A percentile compares a stretch with the other conserved stretches of the same genome.
Conservation (phyloP, 192 early-diverging fungal species). For the Coemansia sp. region DNA sequence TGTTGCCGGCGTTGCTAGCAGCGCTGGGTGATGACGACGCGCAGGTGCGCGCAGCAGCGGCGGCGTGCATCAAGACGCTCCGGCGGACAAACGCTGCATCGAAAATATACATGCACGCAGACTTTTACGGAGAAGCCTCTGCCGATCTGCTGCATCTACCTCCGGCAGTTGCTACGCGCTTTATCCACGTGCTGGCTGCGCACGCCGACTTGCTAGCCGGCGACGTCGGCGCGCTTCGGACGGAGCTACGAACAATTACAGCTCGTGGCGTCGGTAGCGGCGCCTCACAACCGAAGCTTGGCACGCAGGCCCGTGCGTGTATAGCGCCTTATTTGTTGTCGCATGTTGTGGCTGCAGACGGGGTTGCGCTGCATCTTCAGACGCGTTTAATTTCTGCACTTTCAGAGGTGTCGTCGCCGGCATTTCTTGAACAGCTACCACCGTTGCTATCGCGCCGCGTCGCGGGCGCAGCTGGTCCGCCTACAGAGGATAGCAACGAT, state of each 20-base stretch:
- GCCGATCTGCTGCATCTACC: constrained; percentile 61
- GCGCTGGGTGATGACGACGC: constrained; percentile 58
- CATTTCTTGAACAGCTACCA: constrained; percentile 31
- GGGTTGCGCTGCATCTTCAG: constrained; percentile 44
- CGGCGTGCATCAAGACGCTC: constrained; percentile 61
- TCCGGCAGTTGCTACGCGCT: constrained; percentile 36
- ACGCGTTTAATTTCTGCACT: constrained; percentile 21
- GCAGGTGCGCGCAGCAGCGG: constrained; percentile 63
- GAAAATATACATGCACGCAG: constrained; percentile 59
- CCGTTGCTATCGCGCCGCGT: constrained; percentile 18
- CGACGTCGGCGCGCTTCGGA: constrained; percentile 38
- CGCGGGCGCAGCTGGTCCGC: constrained; percentile 15
- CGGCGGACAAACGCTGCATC: constrained; percentile 19
- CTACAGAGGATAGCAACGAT: constrained; percentile 16
- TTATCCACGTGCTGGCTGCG: constrained; percentile 55
- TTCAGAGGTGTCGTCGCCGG: constrained; percentile 8
- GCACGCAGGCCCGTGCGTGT: constrained; percentile 38
- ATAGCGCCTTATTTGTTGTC: constrained; percentile 58
- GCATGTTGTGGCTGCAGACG: constrained; percentile 54
- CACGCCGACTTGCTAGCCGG: constrained; percentile 14
- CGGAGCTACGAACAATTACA: constrained; percentile 43
- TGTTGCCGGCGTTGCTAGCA: constrained; percentile 71
- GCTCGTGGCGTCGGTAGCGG: constrained; percentile 30
- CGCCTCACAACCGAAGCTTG: constrained; percentile 18
- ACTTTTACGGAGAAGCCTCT: constrained; percentile 58